phyloP scores from a whole-genome alignment of 441 rosid species.

The Pelargonium australe region DNA sequence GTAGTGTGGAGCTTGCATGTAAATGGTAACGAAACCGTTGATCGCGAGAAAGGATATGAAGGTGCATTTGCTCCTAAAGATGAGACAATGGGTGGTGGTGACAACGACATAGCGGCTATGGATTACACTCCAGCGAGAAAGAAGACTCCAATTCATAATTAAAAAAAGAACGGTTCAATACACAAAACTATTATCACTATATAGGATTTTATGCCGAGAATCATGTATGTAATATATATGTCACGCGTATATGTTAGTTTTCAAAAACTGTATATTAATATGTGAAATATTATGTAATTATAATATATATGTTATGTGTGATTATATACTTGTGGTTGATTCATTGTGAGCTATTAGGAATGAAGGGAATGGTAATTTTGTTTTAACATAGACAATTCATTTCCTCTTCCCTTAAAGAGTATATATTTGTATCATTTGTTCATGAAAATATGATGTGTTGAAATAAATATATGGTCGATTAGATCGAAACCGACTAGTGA shows the following conservation, averaged over 20 bases:
- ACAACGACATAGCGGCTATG: not conserved
- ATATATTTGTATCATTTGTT: no score
- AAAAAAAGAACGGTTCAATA: not conserved
- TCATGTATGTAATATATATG: no score
- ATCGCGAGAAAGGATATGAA: not conserved
- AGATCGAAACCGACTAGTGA: no score
- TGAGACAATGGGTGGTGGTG: not conserved
- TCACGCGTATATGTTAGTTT: no score
- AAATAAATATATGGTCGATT: no score
- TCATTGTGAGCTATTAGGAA: not conserved
- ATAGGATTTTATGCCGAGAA: no score
- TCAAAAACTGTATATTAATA: no score
- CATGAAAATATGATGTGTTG: no score
- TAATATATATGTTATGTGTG: not conserved
- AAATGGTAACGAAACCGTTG: not conserved
- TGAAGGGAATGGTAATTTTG: not conserved
- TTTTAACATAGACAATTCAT: no score
- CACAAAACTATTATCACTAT: no score
- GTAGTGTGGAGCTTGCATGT: not conserved
- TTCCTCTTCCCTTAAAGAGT: no score
- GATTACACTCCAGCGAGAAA: not conserved
- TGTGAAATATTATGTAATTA: no score
- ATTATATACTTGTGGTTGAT: not conserved
- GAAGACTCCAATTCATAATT: not conserved
- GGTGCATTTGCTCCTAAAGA: not conserved